Evolutionary conservation across 441 rosid species (phyloP).

Genomic region (Viola pubescens): DNA sequence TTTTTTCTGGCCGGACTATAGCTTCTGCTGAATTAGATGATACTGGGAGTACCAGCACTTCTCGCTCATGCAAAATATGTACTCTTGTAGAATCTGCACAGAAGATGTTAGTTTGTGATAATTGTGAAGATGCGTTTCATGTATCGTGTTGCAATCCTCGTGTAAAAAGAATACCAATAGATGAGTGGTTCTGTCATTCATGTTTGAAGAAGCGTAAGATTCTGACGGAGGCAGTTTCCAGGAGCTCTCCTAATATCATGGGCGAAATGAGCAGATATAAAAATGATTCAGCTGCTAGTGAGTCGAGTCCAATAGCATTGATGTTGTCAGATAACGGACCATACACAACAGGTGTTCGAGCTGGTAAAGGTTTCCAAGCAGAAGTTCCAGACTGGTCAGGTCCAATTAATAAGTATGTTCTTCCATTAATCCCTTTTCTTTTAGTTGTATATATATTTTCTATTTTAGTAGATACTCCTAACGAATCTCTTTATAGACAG

Average conservation of each 20-base stretch:
- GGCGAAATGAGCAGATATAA: slow-evolving; percentile 29
- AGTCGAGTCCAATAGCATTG: slow-evolving; percentile 31
- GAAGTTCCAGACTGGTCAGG: slow-evolving; percentile 81
- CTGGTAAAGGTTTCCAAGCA: slow-evolving; percentile 91
- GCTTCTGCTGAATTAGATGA: slow-evolving; percentile 24
- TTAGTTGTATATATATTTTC: not conserved
- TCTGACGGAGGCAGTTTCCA: slow-evolving; percentile 25
- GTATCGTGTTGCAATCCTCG: slow-evolving; percentile 57
- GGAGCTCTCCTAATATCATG: slow-evolving; percentile 31
- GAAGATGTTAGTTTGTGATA: slow-evolving; percentile 78
- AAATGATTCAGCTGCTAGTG: slow-evolving; percentile 26
- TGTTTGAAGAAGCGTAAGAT: slow-evolving; percentile 49
- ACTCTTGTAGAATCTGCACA: slow-evolving; percentile 32
- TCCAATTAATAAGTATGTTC: slow-evolving; percentile 45
- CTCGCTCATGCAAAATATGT: slow-evolving; percentile 61
- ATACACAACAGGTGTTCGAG: slow-evolving; percentile 40
- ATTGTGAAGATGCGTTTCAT: slow-evolving; percentile 83
- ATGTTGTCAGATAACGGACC: slow-evolving; percentile 54
- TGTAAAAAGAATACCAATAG: slow-evolving; percentile 39
- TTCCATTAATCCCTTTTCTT: slow-evolving; percentile 14
- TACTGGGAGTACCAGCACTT: slow-evolving; percentile 26
- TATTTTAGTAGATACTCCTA: not conserved
- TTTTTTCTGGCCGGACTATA: slow-evolving; percentile 16
- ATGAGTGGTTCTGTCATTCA: slow-evolving; percentile 79
- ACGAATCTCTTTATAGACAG: not conserved